Evolutionary conservation across 2,329 filamentous ascomycete species (phyloP).

Genomic region (Neonectria hederae): DNA sequence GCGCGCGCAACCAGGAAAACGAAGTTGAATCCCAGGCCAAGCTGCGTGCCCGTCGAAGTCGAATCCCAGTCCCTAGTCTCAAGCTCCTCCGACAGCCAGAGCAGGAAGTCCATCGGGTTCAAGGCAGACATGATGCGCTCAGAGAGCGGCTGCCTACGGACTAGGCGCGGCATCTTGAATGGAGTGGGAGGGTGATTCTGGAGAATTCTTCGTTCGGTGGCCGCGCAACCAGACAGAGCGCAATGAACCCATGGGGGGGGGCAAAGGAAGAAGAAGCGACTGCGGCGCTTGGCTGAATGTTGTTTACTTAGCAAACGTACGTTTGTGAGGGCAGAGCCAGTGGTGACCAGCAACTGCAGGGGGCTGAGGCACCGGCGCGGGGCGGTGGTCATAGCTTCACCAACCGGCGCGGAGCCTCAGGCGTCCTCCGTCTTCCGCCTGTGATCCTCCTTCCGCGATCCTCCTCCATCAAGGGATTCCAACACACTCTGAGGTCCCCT

Average conservation of each 20-base stretch:
- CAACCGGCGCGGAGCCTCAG: slow-evolving; percentile 37
- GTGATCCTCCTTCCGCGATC: slow-evolving; percentile 28
- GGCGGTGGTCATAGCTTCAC: slow-evolving; percentile 44
- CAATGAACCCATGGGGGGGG: slow-evolving; percentile 6
- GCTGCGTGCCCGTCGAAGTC: slow-evolving; percentile 76
- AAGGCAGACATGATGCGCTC: slow-evolving; percentile 84
- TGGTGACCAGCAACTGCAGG: slow-evolving; percentile 35
- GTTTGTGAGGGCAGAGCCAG: slow-evolving; percentile 32
- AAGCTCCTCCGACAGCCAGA: slow-evolving; percentile 93
- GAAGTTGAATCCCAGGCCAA: slow-evolving; percentile 81
- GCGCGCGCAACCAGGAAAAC: slow-evolving; percentile 84
- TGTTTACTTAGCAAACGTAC: slow-evolving; percentile 43
- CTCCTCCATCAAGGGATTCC: slow-evolving; percentile 28
- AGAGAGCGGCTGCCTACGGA: slow-evolving; percentile 80
- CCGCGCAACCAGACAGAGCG: slow-evolving; percentile 6
- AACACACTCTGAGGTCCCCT: slow-evolving; percentile 16
- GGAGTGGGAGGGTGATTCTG: background rate
- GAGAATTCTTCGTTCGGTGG: slow-evolving; percentile 3
- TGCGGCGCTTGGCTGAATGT: slow-evolving; percentile 22
- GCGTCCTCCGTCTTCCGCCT: slow-evolving; percentile 25
- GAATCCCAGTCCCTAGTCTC: slow-evolving; percentile 93
- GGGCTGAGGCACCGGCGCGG: slow-evolving; percentile 32
- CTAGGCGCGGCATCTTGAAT: slow-evolving; percentile 73
- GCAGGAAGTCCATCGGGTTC: slow-evolving; percentile 87
- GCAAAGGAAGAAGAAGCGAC: slow-evolving; percentile 2